Evolutionary conservation across 23 red algal species (phyloP).

Genomic region (Gracilaria domingensis): DNA sequence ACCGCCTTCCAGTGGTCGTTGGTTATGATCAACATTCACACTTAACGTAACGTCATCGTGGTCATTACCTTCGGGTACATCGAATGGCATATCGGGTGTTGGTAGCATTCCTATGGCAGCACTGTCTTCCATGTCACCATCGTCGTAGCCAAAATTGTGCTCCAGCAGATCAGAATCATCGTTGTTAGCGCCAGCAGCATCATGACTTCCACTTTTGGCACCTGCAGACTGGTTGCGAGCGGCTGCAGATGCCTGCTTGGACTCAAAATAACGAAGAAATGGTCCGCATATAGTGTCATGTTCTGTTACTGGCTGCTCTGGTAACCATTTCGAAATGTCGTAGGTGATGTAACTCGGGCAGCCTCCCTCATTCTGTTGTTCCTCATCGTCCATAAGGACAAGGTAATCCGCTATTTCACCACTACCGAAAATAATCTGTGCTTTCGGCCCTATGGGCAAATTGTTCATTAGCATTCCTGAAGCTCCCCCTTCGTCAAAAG

Average conservation of each 20-base stretch:
- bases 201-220: neutral
- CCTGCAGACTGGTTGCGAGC: neutral
- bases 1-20: neutral
- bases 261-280: constrained; percentile 63
- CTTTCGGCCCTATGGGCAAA: constrained; percentile 61
- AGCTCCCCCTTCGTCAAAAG: constrained; percentile 91
- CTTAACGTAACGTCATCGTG: constrained; percentile 44
- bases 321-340: constrained; percentile 48
- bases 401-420: constrained; percentile 63
- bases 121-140: constrained; percentile 41
- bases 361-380: neutral
- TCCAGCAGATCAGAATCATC: neutral
- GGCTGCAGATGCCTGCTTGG: neutral
- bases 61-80: constrained; percentile 11
- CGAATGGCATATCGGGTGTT: constrained; percentile 24
- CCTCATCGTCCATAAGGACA: constrained; percentile 11
- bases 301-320: constrained; percentile 35
- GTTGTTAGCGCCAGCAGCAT: neutral
- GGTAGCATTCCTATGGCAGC: constrained; percentile 14
- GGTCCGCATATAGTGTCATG: constrained; percentile 36
- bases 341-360: neutral
- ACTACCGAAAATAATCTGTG: constrained; percentile 76
- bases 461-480: constrained; percentile 81
- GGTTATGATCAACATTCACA: neutral
- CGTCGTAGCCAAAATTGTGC: constrained; percentile 53